phyloP scores from a whole-genome alignment of 2,329 filamentous ascomycete genomes.

The Amesomyces nigricolor region DNA sequence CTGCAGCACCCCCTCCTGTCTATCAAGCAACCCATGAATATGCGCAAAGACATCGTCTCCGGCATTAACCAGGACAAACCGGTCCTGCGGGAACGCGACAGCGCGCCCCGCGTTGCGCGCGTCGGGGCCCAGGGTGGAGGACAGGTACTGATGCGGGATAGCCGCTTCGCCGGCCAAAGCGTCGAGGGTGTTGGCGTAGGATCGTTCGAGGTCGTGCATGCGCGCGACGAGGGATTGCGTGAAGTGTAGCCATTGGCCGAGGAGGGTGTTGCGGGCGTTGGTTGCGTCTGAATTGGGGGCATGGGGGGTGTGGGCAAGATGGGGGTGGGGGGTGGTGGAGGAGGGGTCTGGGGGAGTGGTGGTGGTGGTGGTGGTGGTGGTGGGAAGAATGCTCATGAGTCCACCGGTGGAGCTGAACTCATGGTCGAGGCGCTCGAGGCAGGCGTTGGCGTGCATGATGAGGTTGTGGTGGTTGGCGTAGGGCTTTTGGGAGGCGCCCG shows the following conservation, averaged over 20 bases:
- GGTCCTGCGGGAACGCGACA: slow-evolving; percentile 50
- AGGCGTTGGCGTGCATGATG: slow-evolving; percentile 53
- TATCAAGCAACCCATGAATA: slow-evolving; percentile 45
- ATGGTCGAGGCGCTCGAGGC: slow-evolving; percentile 55
- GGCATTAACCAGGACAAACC: slow-evolving; percentile 50
- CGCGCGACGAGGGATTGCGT: slow-evolving; percentile 49
- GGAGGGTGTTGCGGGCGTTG: slow-evolving; percentile 44
- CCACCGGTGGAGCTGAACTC: slow-evolving; percentile 52
- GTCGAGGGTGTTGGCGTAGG: slow-evolving; percentile 47
- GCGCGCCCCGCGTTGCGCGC: slow-evolving; percentile 45
- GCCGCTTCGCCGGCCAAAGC: slow-evolving; percentile 45
- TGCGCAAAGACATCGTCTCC: slow-evolving; percentile 46
- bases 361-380: neutral
- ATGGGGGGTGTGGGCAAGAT: slow-evolving; percentile 14
- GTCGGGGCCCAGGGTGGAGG: slow-evolving; percentile 44
- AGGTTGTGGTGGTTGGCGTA: slow-evolving; percentile 46
- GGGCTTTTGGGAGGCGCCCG: slow-evolving; percentile 29
- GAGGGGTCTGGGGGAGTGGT: neutral
- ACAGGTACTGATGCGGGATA: slow-evolving; percentile 48
- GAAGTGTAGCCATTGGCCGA: slow-evolving; percentile 53
- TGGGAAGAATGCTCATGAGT: slow-evolving; percentile 49
- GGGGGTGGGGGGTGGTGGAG: neutral
- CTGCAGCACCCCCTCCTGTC: slow-evolving; percentile 36
- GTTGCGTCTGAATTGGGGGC: slow-evolving; percentile 34
- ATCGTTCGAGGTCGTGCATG: slow-evolving; percentile 52